Evolutionary conservation across 2,329 filamentous ascomycete species (phyloP).

Genomic region (Sporothrix schenckii): DNA sequence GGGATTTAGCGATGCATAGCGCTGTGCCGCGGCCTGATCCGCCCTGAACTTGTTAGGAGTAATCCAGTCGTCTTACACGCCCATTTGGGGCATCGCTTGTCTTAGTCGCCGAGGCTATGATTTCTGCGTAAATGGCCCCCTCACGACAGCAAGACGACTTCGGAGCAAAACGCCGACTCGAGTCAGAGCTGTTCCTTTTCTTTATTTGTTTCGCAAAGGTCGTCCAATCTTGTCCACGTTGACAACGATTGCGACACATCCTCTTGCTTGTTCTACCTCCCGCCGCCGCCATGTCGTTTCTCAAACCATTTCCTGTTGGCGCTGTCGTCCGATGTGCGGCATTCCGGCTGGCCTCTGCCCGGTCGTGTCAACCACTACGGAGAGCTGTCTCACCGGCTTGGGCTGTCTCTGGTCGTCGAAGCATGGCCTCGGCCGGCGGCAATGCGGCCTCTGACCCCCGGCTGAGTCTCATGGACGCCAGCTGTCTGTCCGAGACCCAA

Average conservation of each 20-base stretch:
- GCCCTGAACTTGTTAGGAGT: neutral
- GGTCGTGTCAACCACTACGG: neutral
- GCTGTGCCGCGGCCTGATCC: slow-evolving; percentile 7
- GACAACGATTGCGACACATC: neutral
- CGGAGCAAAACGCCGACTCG: slow-evolving; percentile 22
- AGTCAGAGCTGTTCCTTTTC: neutral
- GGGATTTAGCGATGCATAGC: slow-evolving; percentile 16
- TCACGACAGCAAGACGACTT: neutral
- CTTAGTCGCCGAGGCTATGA: slow-evolving; percentile 9
- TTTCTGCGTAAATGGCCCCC: neutral
- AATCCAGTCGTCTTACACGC: neutral
- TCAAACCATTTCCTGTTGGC: slow-evolving; percentile 14
- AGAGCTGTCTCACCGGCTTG: neutral
- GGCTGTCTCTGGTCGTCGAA: neutral
- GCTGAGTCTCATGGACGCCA: slow-evolving; percentile 34
- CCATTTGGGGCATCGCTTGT: neutral
- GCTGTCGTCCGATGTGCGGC: neutral
- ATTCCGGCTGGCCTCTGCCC: slow-evolving; percentile 1
- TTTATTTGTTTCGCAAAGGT: neutral
- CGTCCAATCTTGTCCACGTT: neutral
- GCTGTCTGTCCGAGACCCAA: slow-evolving; percentile 33
- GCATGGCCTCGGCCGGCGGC: slow-evolving; percentile 15
- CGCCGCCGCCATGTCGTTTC: slow-evolving; percentile 3
- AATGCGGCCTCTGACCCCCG: slow-evolving; percentile 26
- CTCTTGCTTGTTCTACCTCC: too few relatives aligned